Conservation (phyloP, 2,329 filamentous ascomycete genomes). For the Camptophora hylomeconis region DNA sequence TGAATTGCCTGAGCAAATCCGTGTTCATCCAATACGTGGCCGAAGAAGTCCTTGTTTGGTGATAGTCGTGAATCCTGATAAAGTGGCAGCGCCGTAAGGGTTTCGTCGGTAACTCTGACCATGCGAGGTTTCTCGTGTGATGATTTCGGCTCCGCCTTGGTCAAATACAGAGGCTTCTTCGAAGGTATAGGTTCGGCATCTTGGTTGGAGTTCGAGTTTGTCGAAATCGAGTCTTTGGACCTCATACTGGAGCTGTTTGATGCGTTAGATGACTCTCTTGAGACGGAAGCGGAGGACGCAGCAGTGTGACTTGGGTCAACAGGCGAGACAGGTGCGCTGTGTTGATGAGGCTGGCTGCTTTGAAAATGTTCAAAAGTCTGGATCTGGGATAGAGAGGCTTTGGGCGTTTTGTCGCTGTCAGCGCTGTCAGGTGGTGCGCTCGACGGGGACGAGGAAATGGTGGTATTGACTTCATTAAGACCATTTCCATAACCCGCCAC, state of each 20-base stretch:
- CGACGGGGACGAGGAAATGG: neutral
- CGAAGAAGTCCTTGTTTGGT: neutral
- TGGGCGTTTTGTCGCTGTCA: constrained; percentile 3
- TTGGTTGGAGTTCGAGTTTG: too few species aligned
- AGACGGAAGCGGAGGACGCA: constrained; percentile 6
- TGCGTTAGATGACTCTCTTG: constrained; percentile 14
- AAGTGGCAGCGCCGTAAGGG: too few species aligned
- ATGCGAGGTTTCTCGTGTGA: neutral
- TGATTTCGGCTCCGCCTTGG: neutral
- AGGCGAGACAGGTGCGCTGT: constrained; percentile 2
- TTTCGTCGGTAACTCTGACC: neutral
- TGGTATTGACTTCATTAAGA: constrained; percentile 11
- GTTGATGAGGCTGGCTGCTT: constrained; percentile 3
- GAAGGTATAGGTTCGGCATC: too few species aligned
- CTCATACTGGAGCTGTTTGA: constrained; percentile 10
- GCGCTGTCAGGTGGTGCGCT: constrained; percentile 6
- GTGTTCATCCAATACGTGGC: constrained; percentile 1
- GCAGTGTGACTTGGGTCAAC: constrained; percentile 8
- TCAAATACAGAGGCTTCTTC: constrained; percentile 5
- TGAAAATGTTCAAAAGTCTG: constrained; percentile 6
- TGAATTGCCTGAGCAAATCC: constrained; percentile 11
- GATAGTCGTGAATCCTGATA: too few species aligned
- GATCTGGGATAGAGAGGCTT: constrained; percentile 4
- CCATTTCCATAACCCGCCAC: constrained; percentile 18
- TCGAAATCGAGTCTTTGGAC: constrained; percentile 5